Evolutionary conservation across 345 rosid genomes (phyloP).

Genomic region (Populus simonii): DNA sequence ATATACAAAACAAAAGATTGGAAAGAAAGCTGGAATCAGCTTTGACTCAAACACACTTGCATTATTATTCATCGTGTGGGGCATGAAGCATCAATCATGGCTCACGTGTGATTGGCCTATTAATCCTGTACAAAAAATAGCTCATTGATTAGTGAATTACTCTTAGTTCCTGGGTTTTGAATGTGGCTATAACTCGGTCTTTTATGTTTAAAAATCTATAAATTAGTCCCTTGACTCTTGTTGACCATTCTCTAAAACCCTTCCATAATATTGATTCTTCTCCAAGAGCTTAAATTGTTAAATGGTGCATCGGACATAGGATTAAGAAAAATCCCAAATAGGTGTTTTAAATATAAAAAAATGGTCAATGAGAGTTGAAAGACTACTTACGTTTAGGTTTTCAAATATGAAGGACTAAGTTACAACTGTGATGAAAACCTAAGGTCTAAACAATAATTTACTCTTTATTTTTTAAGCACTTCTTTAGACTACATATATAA

Average conservation of each 20-base stretch:
- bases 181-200: too few relatives aligned
- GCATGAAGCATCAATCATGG: conserved; percentile 8
- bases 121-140: background rate
- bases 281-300: background rate
- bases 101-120: conserved; percentile 17
- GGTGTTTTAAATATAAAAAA: too few relatives aligned
- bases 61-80: conserved; percentile 8
- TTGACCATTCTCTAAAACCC: too few relatives aligned
- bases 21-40: conserved; percentile 12
- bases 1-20: background rate
- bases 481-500: too few relatives aligned
- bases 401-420: background rate
- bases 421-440: background rate
- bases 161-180: too few relatives aligned
- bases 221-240: too few relatives aligned
- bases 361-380: background rate
- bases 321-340: too few relatives aligned
- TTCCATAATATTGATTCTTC: too few relatives aligned
- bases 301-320: too few relatives aligned
- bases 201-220: too few relatives aligned
- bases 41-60: conserved; percentile 1
- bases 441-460: background rate
- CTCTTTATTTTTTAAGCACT: background rate
- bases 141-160: background rate
- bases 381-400: too few relatives aligned